A percentile compares a stretch with the other conserved stretches of the same genome.
Conservation (phyloP, 352 stramenopile species). For the Pythium pyrilobum region DNA sequence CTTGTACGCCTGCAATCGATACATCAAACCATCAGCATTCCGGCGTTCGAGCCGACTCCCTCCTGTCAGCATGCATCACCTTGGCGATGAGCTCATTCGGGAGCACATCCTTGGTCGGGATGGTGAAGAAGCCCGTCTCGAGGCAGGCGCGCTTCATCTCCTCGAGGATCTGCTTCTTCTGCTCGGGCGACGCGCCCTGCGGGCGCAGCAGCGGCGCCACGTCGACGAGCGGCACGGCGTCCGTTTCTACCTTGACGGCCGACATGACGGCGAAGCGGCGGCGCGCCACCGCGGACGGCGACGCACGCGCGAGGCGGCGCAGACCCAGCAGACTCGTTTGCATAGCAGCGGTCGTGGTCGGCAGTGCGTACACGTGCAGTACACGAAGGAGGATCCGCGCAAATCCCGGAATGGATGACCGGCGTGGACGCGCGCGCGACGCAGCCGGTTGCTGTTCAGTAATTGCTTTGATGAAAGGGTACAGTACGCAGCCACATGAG, state of each 20-base stretch:
- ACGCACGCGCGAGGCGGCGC: conserved; percentile 8
- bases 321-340: too few relatives aligned
- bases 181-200: conserved; percentile 7
- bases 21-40: not conserved
- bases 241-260: conserved; percentile 39
- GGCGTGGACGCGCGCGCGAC: too few relatives aligned
- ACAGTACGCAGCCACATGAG: not conserved
- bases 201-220: conserved; percentile 45
- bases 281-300: conserved; percentile 6
- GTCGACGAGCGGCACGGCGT: conserved; percentile 62
- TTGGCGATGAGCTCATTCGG: conserved; percentile 41
- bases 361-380: too few relatives aligned
- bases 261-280: conserved; percentile 29
- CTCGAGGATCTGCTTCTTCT: conserved; percentile 40
- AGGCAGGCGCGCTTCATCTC: conserved; percentile 57
- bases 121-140: conserved; percentile 71
- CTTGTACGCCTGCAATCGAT: conserved; percentile 36
- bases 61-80: conserved; percentile 13
- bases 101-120: conserved; percentile 59
- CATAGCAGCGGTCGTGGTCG: too few relatives aligned
- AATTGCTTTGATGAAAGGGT: conserved; percentile 2
- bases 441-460: not conserved
- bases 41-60: not conserved
- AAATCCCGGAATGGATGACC: too few relatives aligned
- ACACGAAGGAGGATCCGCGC: too few relatives aligned